These are phyloP conservation scores for Fusarium beomiforme DNA, from an alignment of 2,329 filamentous ascomycete species.

Conservation along the genomic window DNA sequence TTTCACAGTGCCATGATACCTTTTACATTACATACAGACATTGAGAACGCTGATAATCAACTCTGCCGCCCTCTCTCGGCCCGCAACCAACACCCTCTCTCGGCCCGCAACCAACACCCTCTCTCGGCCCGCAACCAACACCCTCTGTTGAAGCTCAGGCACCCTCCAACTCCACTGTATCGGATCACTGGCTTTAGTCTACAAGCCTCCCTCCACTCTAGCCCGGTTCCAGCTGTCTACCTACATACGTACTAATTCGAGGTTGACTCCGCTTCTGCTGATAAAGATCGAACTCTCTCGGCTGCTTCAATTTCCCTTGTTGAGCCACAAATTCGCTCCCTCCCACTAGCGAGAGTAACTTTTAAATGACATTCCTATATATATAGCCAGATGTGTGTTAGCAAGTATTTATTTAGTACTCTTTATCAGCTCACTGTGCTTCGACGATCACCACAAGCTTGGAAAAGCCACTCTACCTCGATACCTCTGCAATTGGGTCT, in stretches of 20 bases:
- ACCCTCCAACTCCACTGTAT: slow-evolving; percentile 13
- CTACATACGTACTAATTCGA: too few relatives aligned
- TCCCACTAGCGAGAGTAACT: slow-evolving; percentile 20
- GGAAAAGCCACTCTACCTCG: slow-evolving; percentile 24
- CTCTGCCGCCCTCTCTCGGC: slow-evolving; percentile 30
- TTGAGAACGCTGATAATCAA: slow-evolving; percentile 3
- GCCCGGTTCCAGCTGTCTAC: neutral
- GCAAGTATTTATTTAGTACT: slow-evolving; percentile 7
- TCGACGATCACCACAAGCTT: slow-evolving; percentile 28
- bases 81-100: slow-evolving; percentile 29
- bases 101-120: slow-evolving; percentile 32
- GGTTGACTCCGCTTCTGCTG: slow-evolving; percentile 1
- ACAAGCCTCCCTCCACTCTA: neutral
- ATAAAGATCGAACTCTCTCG: slow-evolving; percentile 18
- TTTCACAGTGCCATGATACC: neutral
- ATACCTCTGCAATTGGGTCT: slow-evolving; percentile 2
- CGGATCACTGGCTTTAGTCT: slow-evolving; percentile 1
- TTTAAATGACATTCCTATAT: neutral
- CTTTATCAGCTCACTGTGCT: slow-evolving; percentile 17
- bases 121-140: slow-evolving; percentile 33
- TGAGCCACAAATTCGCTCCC: slow-evolving; percentile 36
- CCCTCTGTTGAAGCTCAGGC: slow-evolving; percentile 1
- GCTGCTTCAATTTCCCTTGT: slow-evolving; percentile 32
- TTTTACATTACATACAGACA: too few relatives aligned
- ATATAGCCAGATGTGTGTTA: neutral